Evolutionary conservation across 768 basidiomycete species (phyloP), one percentile per base, ranked within the genome.

Genomic region (Tulasnella sp.): DNA sequence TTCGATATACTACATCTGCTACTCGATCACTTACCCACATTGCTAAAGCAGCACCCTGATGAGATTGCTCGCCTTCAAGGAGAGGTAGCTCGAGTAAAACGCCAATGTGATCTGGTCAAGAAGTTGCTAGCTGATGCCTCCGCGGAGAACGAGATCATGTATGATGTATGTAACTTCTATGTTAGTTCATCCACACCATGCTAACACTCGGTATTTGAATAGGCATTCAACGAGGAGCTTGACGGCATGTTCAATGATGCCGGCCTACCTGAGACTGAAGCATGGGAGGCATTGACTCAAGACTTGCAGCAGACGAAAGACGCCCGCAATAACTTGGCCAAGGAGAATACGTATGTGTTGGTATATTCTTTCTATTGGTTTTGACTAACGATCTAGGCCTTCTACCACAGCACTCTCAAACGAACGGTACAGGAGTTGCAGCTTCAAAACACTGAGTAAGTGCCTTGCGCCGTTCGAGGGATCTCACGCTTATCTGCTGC

Each of bases 201-300:
- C 56, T 56, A 4, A 51, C 17, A 11, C 8, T 4, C 27, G 34
- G 38, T 13, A 32, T 13, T 38, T 15, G 42, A 4, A 1, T 63
- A 94, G 91, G 87, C 89, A 2, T 94, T 96, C 74, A 95, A 96
- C 69, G 90, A 92, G 68, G 92, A 95, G 69, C 77, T 96, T 30
- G 91, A 93, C 64, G 82, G 80, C 17, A 89, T 95, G 88, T 95
- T 84, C 71, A 85, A 86, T 52, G 89, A 93, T 61, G 81, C 80
- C 26, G 80, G 85, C 61, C 79, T 94, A 51, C 89, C 92, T 10
- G 82, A 83, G 21, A 81, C 84, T 50, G 88, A 92, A 66, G 89
- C 90, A 1, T 93, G 86, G 82, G 69, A 73, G n/a, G 84, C 85
- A 1, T 78, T 95, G 77, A 78, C 81, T 26, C 73, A 74, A 44